These are phyloP conservation scores for Trichosporon coremiiforme DNA, from an alignment of 1,284 basidiomycete genomes.

Conservation along the genomic window DNA sequence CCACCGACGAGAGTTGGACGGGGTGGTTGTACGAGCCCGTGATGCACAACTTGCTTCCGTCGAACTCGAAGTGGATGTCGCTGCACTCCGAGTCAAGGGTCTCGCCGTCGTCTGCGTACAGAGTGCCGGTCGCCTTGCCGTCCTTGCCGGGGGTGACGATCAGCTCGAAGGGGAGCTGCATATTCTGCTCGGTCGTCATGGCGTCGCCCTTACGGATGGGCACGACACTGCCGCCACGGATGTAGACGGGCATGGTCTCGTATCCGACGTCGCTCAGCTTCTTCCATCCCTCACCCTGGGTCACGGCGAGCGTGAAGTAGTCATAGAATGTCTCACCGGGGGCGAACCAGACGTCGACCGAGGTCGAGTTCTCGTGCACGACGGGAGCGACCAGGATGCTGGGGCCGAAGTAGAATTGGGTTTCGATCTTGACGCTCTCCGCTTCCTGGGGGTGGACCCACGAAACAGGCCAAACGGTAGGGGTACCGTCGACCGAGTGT, in stretches of 20 bases:
- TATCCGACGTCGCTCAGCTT: conserved; percentile 58
- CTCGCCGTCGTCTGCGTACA: conserved; percentile 67
- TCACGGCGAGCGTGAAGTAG: conserved; percentile 67
- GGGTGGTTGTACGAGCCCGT: conserved; percentile 61
- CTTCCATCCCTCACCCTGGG: conserved; percentile 54
- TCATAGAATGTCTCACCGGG: conserved; percentile 66
- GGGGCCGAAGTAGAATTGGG: conserved; percentile 70
- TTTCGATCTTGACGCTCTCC: conserved; percentile 66
- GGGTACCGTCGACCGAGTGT: conserved; percentile 56
- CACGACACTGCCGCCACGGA: conserved; percentile 64
- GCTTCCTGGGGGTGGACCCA: conserved; percentile 70
- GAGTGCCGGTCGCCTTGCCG: conserved; percentile 62
- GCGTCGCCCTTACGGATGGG: conserved; percentile 63
- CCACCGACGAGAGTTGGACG: conserved; percentile 23
- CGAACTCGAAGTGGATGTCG: conserved; percentile 59
- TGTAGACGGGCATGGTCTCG: conserved; percentile 65
- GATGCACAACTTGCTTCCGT: conserved; percentile 58
- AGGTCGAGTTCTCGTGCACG: conserved; percentile 63
- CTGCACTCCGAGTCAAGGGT: conserved; percentile 59
- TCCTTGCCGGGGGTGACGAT: conserved; percentile 61
- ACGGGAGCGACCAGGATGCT: conserved; percentile 75
- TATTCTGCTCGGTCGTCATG: conserved; percentile 66
- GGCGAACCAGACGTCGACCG: conserved; percentile 57
- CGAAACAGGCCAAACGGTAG: conserved; percentile 71
- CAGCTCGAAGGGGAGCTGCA: conserved; percentile 62